Evolutionary conservation across 2,329 filamentous ascomycete genomes (phyloP), one percentile per base, ranked within the genome.

Genomic region (Diplocarpon rosae): DNA sequence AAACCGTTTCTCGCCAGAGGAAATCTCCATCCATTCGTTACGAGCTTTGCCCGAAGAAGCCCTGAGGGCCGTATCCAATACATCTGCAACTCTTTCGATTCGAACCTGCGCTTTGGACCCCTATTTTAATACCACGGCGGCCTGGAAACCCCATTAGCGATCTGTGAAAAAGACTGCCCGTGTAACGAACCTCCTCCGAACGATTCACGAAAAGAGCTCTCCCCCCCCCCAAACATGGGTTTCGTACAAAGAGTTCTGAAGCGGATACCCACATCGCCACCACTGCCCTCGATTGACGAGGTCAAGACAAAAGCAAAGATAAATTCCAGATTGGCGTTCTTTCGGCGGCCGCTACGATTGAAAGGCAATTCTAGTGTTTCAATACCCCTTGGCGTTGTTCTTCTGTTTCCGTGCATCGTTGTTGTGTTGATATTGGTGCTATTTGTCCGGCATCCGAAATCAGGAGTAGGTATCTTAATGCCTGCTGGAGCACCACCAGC

Each of bases 341-440:
- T 96, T 64, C 75, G 81, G 56, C 78, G 86, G 61, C 85, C 90
- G 41, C 77, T 98, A 70, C 81, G 89, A 56, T 70, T 98, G 69
- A 84, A 81, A 67, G 86, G 87, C 59, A 95, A 94, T 66, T 95
- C 89, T 44, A 85, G 83, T 60, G 79, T 95, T 64, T 95, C 90
- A 41, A 82, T 96, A 62, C 92, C 92, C 20, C 71, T 98, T 42
- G 90, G 90, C 55, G 80, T 95, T 61, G 87, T 96, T 56, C 75
- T 98, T 54, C 70, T 96, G 56, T 96, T 96, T 63, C 92, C 92
- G 53, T 78, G 84, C 62, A 82, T 95, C 62, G 85, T 95, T 59
- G 77, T 96, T 67, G 75, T 95, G 59, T 75, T 95, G 64, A 93
- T 96, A 64, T 69, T 96, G 52, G 71, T 95, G 58, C 76, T 98